A percentile compares a stretch with the other conserved stretches of the same genome.
Conservation (phyloP, 2,329 filamentous ascomycete species). For the Penicillium griseofulvum region DNA sequence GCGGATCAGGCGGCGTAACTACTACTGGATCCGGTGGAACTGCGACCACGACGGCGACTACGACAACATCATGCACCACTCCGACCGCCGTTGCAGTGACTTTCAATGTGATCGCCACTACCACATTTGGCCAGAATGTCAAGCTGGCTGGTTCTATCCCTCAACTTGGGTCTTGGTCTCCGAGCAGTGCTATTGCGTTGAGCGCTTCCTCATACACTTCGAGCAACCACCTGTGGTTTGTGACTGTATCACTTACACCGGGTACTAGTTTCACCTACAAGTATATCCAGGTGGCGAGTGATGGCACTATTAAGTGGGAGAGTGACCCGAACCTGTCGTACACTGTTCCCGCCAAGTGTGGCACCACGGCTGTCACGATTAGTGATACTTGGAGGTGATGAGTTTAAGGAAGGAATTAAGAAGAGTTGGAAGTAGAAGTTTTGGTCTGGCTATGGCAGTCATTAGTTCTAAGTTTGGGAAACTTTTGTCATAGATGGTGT, state of each 20-base stretch:
- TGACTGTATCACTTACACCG: slow-evolving; percentile 53
- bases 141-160: slow-evolving; percentile 61
- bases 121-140: slow-evolving; percentile 62
- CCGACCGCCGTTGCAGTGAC: slow-evolving; percentile 54
- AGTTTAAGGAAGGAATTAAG: not conserved
- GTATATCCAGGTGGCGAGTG: slow-evolving; percentile 7
- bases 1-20: slow-evolving; percentile 10
- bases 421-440: not conserved
- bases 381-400: slow-evolving; percentile 40
- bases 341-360: slow-evolving; percentile 41
- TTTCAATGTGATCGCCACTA: slow-evolving; percentile 60
- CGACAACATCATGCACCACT: slow-evolving; percentile 27
- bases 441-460: not conserved
- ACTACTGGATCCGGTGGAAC: slow-evolving; percentile 5
- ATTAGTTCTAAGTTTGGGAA: no score
- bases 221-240: slow-evolving; percentile 61
- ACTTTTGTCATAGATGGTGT: not conserved
- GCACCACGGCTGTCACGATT: slow-evolving; percentile 29
- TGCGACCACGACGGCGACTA: slow-evolving; percentile 18
- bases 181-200: slow-evolving; percentile 54
- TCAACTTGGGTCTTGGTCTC: slow-evolving; percentile 63
- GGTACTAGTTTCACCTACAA: slow-evolving; percentile 50
- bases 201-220: slow-evolving; percentile 59
- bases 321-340: slow-evolving; percentile 39
- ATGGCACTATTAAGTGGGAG: slow-evolving; percentile 10